Evolutionary conservation across 75 land plant species (phyloP), one percentile per base, ranked within the genome.

Genomic region (Pinus tabuliformis): DNA sequence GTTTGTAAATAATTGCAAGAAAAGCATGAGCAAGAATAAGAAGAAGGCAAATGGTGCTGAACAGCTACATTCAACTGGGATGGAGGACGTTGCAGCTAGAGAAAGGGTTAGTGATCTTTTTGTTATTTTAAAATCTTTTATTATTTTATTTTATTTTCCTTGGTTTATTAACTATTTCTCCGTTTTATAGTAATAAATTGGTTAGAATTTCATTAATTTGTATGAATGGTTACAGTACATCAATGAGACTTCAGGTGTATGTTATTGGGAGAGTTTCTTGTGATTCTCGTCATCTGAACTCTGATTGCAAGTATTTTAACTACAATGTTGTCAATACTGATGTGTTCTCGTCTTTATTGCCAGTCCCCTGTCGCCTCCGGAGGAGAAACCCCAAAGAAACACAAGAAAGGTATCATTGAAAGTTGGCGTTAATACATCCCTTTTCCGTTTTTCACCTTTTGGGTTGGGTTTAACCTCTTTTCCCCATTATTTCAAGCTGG

Each of bases 1-100:
- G 72, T 73, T 73, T 70, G 71, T 82, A 4, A 36, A 36, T 57
- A 82, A 78, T 49, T 75, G 76, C 37, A 75, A 75, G 76, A 75
- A 75, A 66, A 61, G n/a, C 17, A 58, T 75, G 62, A 75, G 72
- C 28, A 75, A 75, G 76, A 75, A 59, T 39, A 75, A 75, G 68
- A 58, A 75, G n/a, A 61, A 39, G 20, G 5, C 22, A 33, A 58
- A 61, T 58, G 76, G 49, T 12, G 26, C 45, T 7, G 76, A 61
- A 13, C 76, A 75, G 68, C 6, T 37, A 15, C 59, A 22, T 20
- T 3, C 61, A 56, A 7, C 59, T 22, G 37, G 39, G 18, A 72
- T 14, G 16, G 26, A 28, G 20, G 75, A 52, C 14, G 18, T 73
- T 56, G 7, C n/a, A 15, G 17, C 33, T 0, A 73, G 59, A 15